Evolutionary conservation across 2,329 filamentous ascomycete genomes (phyloP).

Genomic region (Rugonectria rugulosa): DNA sequence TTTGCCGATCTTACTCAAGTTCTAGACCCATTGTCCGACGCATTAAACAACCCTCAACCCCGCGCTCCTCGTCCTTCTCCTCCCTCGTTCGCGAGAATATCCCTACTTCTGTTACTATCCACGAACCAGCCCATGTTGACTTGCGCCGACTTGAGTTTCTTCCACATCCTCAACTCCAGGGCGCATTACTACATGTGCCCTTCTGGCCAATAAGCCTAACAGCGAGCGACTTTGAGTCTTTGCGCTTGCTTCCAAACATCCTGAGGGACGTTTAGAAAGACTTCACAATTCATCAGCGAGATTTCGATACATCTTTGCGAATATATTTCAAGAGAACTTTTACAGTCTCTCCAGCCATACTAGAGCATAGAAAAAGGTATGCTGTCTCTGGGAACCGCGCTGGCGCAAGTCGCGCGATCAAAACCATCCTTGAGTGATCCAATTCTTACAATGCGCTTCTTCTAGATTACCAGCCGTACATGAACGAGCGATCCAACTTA

Average conservation of each 20-base stretch:
- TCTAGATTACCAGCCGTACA: slow-evolving; percentile 4
- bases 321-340: not conserved
- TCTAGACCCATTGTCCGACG: slow-evolving; percentile 7
- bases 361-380: slow-evolving; percentile 17
- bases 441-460: slow-evolving; percentile 5
- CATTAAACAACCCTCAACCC: not conserved
- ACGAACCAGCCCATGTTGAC: slow-evolving; percentile 29
- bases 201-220: slow-evolving; percentile 49
- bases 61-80: not conserved
- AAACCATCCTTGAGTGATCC: not conserved
- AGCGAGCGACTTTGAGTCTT: slow-evolving; percentile 73
- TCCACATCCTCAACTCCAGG: slow-evolving; percentile 29
- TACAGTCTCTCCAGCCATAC: slow-evolving; percentile 3
- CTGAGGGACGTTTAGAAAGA: slow-evolving; percentile 62
- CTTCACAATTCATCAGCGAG: slow-evolving; percentile 40
- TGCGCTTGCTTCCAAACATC: slow-evolving; percentile 63
- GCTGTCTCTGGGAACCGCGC: not conserved
- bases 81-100: slow-evolving; percentile 2
- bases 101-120: not conserved
- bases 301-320: not conserved
- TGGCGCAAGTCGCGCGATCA: not conserved
- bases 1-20: slow-evolving; percentile 24
- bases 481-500: slow-evolving; percentile 26
- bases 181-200: slow-evolving; percentile 55
- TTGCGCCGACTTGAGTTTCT: slow-evolving; percentile 21